These are phyloP conservation scores for Mycosphaerella arachidis DNA, from an alignment of 2,329 filamentous ascomycete genomes.

Conservation along the genomic window DNA sequence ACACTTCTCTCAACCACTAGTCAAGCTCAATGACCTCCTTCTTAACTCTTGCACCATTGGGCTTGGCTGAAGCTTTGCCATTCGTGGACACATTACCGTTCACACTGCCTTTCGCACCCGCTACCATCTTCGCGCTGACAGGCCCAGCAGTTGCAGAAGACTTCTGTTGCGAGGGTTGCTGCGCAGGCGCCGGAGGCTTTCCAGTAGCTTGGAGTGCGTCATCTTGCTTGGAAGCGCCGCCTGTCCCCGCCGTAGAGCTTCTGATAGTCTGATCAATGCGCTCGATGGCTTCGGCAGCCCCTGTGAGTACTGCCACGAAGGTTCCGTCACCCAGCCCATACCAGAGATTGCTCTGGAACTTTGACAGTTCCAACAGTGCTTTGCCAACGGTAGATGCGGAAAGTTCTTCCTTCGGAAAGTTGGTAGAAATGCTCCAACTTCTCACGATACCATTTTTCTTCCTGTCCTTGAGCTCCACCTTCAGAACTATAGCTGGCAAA, in stretches of 20 bases:
- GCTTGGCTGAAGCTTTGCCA: background rate
- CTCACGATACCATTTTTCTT: slow-evolving; percentile 15
- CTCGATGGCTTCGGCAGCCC: slow-evolving; percentile 30
- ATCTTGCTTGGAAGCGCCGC: slow-evolving; percentile 4
- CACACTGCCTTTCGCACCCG: background rate
- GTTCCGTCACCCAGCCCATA: slow-evolving; percentile 35
- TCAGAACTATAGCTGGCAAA: slow-evolving; percentile 33
- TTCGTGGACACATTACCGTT: background rate
- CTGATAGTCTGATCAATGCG: slow-evolving; percentile 38
- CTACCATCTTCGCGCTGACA: background rate
- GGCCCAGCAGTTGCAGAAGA: slow-evolving; percentile 2
- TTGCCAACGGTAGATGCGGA: background rate
- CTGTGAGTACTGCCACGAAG: slow-evolving; percentile 35
- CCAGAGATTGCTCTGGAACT: slow-evolving; percentile 33
- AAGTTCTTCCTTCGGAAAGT: background rate
- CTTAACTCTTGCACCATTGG: slow-evolving; percentile 9
- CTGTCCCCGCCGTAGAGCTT: slow-evolving; percentile 18
- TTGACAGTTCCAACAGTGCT: slow-evolving; percentile 1
- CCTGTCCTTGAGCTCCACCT: slow-evolving; percentile 30
- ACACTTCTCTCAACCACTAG: slow-evolving; percentile 11
- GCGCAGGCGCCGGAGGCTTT: slow-evolving; percentile 6
- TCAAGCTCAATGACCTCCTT: slow-evolving; percentile 29
- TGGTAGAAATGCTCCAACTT: background rate
- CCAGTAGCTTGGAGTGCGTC: background rate
- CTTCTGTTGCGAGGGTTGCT: slow-evolving; percentile 12